Evolutionary conservation across 768 basidiomycete genomes (phyloP).

Genomic region (Tylopilus intermedius): DNA sequence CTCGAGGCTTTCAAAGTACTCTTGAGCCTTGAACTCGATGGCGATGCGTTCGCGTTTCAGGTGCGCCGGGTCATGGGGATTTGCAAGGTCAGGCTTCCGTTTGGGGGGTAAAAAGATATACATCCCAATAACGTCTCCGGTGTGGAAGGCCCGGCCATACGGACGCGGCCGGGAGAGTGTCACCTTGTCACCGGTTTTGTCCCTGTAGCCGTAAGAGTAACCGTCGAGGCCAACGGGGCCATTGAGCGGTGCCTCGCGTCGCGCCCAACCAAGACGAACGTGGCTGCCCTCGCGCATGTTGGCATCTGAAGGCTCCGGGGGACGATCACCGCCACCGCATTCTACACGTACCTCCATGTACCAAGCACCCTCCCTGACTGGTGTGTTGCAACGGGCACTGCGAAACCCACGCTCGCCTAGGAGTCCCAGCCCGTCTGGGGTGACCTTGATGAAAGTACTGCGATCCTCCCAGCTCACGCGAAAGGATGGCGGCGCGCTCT

Average conservation of each 20-base stretch:
- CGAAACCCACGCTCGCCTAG: conserved; percentile 86
- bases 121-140: conserved; percentile 91
- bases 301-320: conserved; percentile 37
- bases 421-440: conserved; percentile 71
- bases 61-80: conserved; percentile 75
- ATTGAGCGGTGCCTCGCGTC: conserved; percentile 90
- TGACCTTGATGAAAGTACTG: conserved; percentile 71
- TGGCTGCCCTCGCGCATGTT: conserved; percentile 64
- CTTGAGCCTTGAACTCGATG: conserved; percentile 94
- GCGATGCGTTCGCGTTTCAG: conserved; percentile 86
- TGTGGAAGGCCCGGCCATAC: conserved; percentile 68
- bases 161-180: conserved; percentile 74
- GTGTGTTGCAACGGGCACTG: conserved; percentile 84
- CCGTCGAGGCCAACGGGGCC: conserved; percentile 91
- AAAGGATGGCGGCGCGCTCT: conserved; percentile 63
- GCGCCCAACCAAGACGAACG: conserved; percentile 86
- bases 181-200: conserved; percentile 90
- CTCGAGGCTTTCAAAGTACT: conserved; percentile 92
- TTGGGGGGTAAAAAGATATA: conserved; percentile 82
- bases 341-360: conserved; percentile 88
- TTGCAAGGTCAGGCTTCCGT: conserved; percentile 51
- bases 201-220: conserved; percentile 87
- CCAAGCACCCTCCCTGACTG: conserved; percentile 86
- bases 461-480: conserved; percentile 91
- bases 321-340: conserved; percentile 62